A percentile compares a stretch with the other conserved stretches of the same genome.
Conservation (phyloP, 176 grass and related monocot species). For the Carex myosuroides region DNA sequence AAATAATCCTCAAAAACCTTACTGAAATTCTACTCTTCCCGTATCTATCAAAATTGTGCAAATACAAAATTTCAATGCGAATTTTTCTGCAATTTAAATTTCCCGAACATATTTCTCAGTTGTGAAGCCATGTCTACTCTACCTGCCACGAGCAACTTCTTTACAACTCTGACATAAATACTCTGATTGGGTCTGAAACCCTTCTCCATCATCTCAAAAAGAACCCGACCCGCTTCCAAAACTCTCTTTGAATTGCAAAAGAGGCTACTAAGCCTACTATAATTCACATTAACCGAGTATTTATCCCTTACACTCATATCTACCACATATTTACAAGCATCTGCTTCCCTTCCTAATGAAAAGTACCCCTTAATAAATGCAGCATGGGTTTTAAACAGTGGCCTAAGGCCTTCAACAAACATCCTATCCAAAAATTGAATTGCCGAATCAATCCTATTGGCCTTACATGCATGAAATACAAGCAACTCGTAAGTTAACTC, state of each 20-base stretch:
- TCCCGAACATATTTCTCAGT: conserved; percentile 46
- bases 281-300: conserved; percentile 57
- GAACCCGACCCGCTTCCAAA: conserved; percentile 48
- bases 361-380: conserved; percentile 82
- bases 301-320: conserved; percentile 54
- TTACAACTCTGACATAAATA: conserved; percentile 52
- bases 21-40: background rate
- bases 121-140: conserved; percentile 53
- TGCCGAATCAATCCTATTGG: conserved; percentile 49
- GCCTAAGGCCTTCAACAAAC: conserved; percentile 44
- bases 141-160: conserved; percentile 46
- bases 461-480: conserved; percentile 57
- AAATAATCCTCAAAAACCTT: background rate
- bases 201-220: conserved; percentile 76
- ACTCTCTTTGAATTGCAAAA: conserved; percentile 32
- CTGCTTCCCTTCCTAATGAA: conserved; percentile 29
- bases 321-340: conserved; percentile 50
- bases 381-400: conserved; percentile 54
- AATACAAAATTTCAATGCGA: background rate
- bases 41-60: background rate
- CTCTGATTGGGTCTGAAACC: conserved; percentile 57
- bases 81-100: conserved; percentile 21
- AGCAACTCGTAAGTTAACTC: conserved; percentile 56
- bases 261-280: conserved; percentile 58
- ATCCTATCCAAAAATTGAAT: conserved; percentile 47